Conservation (phyloP, 202 grass and related monocot genomes). For the Setaria viridis region DNA sequence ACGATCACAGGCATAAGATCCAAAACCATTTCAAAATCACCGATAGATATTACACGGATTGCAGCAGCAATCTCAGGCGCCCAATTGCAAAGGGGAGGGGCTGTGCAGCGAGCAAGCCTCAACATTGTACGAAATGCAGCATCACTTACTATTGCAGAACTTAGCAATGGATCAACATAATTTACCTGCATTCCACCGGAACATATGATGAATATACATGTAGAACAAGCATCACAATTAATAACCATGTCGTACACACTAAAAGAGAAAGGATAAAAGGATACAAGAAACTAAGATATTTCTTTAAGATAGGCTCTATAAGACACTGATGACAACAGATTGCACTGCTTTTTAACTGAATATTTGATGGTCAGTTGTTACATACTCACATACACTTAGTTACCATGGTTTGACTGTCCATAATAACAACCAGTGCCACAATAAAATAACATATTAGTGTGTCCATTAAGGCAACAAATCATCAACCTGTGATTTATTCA, state of each 20-base stretch:
- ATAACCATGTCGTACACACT: slow-evolving; percentile 1
- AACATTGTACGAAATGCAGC: slow-evolving; percentile 86
- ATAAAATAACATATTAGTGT: slow-evolving; percentile 4
- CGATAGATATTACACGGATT: slow-evolving; percentile 65
- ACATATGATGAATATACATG: slow-evolving; percentile 31
- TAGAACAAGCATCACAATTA: background rate
- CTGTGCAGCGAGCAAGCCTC: slow-evolving; percentile 82
- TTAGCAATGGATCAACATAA: slow-evolving; percentile 81
- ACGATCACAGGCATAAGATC: slow-evolving; percentile 60
- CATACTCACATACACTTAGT: background rate
- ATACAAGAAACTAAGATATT: slow-evolving; percentile 11
- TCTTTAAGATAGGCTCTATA: slow-evolving; percentile 10
- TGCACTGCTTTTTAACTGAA: slow-evolving; percentile 25
- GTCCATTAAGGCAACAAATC: slow-evolving; percentile 6
- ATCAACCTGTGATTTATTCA: background rate
- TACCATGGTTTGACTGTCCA: background rate
- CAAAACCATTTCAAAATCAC: slow-evolving; percentile 69
- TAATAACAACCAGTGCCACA: slow-evolving; percentile 8
- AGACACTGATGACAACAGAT: slow-evolving; percentile 14
- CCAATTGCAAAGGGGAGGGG: slow-evolving; percentile 93
- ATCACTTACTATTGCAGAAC: slow-evolving; percentile 86
- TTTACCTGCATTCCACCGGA: slow-evolving; percentile 63
- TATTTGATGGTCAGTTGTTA: slow-evolving; percentile 21
- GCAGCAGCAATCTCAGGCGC: slow-evolving; percentile 94
- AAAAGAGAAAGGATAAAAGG: background rate